phyloP scores from a whole-genome alignment of 495 filamentous ascomycete species.

The Massariosphaeria phaeospora region DNA sequence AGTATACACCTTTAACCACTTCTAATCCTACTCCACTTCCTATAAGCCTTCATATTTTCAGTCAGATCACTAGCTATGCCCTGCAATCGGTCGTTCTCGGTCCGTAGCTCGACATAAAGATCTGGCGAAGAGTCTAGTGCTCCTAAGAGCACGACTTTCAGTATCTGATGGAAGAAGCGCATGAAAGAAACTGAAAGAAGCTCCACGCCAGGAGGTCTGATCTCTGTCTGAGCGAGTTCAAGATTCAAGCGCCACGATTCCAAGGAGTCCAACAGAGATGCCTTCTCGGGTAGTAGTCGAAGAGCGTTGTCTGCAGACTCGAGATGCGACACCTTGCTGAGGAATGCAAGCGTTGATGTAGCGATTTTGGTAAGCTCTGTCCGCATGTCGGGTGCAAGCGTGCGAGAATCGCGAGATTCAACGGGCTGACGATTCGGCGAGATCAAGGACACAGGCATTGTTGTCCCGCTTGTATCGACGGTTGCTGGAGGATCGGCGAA shows the following conservation, averaged over 20 bases:
- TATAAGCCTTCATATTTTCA: constrained; percentile 22
- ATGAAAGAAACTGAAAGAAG: constrained; percentile 10
- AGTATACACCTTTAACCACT: background rate
- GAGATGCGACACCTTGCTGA: constrained; percentile 12
- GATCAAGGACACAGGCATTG: background rate
- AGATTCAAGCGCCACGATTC: constrained; percentile 6
- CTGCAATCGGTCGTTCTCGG: constrained; percentile 8
- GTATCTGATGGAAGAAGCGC: constrained; percentile 14
- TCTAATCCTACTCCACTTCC: background rate
- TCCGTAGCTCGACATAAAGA: constrained; percentile 3
- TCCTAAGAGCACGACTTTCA: constrained; percentile 18
- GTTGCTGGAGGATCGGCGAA: constrained; percentile 17
- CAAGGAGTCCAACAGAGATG: constrained; percentile 14
- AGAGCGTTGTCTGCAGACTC: constrained; percentile 9
- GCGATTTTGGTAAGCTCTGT: constrained; percentile 15
- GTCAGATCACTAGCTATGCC: constrained; percentile 6
- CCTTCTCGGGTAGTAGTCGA: constrained; percentile 16
- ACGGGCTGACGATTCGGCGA: constrained; percentile 4
- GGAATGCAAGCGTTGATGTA: constrained; percentile 13
- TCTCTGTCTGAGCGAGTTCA: constrained; percentile 7
- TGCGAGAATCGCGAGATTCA: constrained; percentile 12
- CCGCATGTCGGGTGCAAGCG: constrained; percentile 20
- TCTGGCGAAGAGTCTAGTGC: constrained; percentile 10
- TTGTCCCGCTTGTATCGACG: constrained; percentile 2
- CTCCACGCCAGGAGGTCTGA: background rate